Base-by-base conservation (phyloP, 1,284 basidiomycete genomes). In the Melampsora americana region DNA sequence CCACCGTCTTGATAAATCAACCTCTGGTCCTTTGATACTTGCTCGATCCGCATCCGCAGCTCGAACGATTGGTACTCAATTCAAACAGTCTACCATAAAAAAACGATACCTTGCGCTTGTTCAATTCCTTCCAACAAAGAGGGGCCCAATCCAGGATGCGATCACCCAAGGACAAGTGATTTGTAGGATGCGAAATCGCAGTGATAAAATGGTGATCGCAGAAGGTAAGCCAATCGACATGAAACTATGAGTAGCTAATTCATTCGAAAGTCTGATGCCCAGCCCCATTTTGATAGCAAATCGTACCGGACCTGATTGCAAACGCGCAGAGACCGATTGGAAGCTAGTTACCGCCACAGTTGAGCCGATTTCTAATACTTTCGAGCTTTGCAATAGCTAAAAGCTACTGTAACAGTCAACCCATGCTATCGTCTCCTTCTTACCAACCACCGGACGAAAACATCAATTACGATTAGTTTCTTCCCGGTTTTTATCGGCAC, bases 61-160 rank as follows among this genome's bases (percentile, higher is more conserved):
- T 0, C 84, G 84, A 56, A 84, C 86, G 20, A 79, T 90, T 2
- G 86, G 86, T 0, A 83, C 82, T 16, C 89, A 90, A 79, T 88
- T 91, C 69, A 82, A 83, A 20, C 79, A 82, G 6, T 84, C 85
- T 39, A 82, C 80, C 0, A 82, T 89, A 7, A 80, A 84, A 44
- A 90, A 91, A 80, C 86, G 85, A 0, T 91, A 91, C 79, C 85
- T 90, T 30, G 90, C 90, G 0, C 82, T 91, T 44, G 89, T 90
- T 0, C 85, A 86, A 42, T 88, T 86, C 42, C 50, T 70, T 35
- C 61, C 68, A 67, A 77, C 73, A 2, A 73, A 68, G 32, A 69
- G 35, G 2, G 68, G 68, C 16, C 68, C 68, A 5, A 59, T 69
- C 35, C 68, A 69, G 18, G 50, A 69, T 35, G 68, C 50, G 26